Conservation (phyloP, 2,329 filamentous ascomycete species). For the Microdochium trichocladiopsis region DNA sequence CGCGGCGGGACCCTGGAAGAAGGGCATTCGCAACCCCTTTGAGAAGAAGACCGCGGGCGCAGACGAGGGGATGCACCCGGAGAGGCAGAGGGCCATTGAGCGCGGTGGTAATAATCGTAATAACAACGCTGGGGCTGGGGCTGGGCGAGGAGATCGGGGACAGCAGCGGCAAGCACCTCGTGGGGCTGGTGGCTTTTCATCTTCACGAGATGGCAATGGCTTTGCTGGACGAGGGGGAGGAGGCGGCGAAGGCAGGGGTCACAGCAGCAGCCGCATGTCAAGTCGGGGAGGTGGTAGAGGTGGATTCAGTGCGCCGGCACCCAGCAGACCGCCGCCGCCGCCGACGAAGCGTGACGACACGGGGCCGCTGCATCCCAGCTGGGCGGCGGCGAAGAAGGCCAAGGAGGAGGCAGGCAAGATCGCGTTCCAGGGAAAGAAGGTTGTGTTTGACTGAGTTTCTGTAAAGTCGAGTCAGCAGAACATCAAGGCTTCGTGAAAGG, state of each 20-base stretch:
- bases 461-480: too few species aligned
- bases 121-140: too few species aligned
- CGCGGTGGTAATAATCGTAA: neutral
- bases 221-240: neutral
- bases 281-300: constrained; percentile 10
- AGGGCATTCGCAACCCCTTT: constrained; percentile 29
- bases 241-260: neutral
- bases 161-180: neutral
- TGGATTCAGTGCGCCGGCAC: constrained; percentile 8
- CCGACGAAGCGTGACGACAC: constrained; percentile 38
- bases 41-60: constrained; percentile 11
- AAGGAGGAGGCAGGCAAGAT: constrained; percentile 48
- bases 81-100: constrained; percentile 25
- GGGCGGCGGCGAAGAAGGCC: constrained; percentile 56
- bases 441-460: constrained; percentile 42
- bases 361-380: constrained; percentile 54
- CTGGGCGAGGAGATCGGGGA: neutral
- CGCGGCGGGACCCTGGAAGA: constrained; percentile 42
- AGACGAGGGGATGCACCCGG: constrained; percentile 15
- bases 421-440: constrained; percentile 49
- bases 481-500: too few species aligned
- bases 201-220: neutral
- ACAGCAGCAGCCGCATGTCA: neutral
- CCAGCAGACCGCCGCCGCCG: constrained; percentile 20
- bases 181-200: constrained; percentile 1